These are phyloP conservation scores for Aureobasidium mangrovei DNA, from an alignment of 2,329 filamentous ascomycete genomes.

Conservation along the genomic window DNA sequence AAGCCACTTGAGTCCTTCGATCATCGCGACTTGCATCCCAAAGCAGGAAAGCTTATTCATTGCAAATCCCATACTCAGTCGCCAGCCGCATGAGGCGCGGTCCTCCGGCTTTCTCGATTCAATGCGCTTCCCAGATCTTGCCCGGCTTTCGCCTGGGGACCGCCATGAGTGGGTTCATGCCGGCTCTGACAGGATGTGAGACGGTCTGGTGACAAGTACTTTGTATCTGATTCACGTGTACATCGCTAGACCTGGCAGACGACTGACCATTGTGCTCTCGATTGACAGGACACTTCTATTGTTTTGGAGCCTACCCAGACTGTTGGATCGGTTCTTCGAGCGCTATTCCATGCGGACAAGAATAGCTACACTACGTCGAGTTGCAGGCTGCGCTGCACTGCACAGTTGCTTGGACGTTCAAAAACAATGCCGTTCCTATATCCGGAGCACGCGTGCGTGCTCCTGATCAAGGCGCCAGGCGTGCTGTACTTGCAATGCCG, in stretches of 20 bases:
- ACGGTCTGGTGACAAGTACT: background rate
- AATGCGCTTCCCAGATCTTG: background rate
- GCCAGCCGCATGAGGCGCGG: slow-evolving; percentile 1
- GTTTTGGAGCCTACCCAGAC: background rate
- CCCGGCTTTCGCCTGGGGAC: slow-evolving; percentile 3
- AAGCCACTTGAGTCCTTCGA: background rate
- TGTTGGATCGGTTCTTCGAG: background rate
- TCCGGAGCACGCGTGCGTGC: background rate
- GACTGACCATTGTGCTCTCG: background rate
- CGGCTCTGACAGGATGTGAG: background rate
- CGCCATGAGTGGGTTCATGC: background rate
- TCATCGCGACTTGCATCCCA: background rate
- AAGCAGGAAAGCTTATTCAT: slow-evolving; percentile 1
- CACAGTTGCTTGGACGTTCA: slow-evolving; percentile 7
- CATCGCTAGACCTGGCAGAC: background rate
- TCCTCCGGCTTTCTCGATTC: background rate
- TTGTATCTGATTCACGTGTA: background rate
- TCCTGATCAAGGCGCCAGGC: background rate
- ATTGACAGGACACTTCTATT: background rate
- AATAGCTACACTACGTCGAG: slow-evolving; percentile 9
- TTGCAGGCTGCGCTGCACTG: slow-evolving; percentile 5
- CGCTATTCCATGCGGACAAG: background rate
- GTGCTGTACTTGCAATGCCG: background rate
- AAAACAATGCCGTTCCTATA: background rate
- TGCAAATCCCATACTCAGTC: slow-evolving; percentile 1